phyloP scores from a whole-genome alignment of 2,329 filamentous ascomycete genomes.

The Clarireedia paspali region DNA sequence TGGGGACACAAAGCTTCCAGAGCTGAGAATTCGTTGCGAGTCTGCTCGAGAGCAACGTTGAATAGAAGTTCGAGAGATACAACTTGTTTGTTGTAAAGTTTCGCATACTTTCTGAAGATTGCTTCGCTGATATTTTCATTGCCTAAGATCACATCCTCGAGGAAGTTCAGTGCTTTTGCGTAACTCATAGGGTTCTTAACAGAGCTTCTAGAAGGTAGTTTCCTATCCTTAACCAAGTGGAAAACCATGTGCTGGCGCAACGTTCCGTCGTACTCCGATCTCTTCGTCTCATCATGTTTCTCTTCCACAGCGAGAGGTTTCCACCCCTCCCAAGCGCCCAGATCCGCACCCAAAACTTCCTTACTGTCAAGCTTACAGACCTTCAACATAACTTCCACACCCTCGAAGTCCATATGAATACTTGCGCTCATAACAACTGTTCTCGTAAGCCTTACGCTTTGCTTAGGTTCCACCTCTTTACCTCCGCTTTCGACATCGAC shows the following conservation, averaged over 20 bases:
- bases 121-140: conserved; percentile 12
- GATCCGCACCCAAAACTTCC: conserved; percentile 7
- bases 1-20: conserved; percentile 21
- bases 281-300: no score
- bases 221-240: no score
- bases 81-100: conserved; percentile 6
- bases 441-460: conserved; percentile 24
- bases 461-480: conserved; percentile 21
- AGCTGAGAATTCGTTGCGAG: conserved; percentile 22
- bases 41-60: conserved; percentile 20
- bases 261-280: no score
- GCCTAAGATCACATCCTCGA: conserved; percentile 7
- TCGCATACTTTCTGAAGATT: conserved; percentile 14
- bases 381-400: conserved; percentile 18
- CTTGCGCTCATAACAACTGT: conserved; percentile 20
- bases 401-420: conserved; percentile 26
- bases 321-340: background rate
- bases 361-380: conserved; percentile 13
- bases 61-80: conserved; percentile 23
- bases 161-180: no score
- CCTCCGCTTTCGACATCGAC: conserved; percentile 7
- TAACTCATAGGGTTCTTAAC: no score
- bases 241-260: no score
- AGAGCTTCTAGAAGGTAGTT: no score
- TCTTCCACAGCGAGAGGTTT: background rate